Conservation (phyloP, 345 rosid species). For the Bruguiera parviflora region DNA sequence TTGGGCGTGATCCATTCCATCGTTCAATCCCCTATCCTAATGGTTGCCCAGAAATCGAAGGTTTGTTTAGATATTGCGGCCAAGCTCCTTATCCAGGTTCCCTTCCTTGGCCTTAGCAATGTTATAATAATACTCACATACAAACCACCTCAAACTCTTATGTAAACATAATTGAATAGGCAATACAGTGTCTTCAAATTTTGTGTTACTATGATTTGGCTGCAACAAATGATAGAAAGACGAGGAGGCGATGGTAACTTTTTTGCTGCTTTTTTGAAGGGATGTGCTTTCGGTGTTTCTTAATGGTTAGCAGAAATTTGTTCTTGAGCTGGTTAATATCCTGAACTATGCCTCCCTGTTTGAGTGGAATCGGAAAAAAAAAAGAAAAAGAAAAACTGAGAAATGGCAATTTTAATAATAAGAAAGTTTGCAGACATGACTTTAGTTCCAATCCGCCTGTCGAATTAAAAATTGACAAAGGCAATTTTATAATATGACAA, state of each 20-base stretch:
- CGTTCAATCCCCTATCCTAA: slow-evolving; percentile 83
- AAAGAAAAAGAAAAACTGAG: too few relatives aligned
- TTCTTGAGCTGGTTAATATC: too few relatives aligned
- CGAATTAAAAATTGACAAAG: too few relatives aligned
- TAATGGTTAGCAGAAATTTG: neutral
- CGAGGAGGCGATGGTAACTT: too few relatives aligned
- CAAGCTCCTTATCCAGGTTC: slow-evolving; percentile 60
- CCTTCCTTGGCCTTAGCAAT: slow-evolving; percentile 64
- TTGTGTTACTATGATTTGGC: neutral
- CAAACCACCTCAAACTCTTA: neutral
- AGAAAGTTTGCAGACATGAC: too few relatives aligned
- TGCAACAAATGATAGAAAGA: neutral
- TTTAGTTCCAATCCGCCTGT: too few relatives aligned
- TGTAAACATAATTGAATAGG: slow-evolving; percentile 6
- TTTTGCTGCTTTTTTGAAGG: too few relatives aligned
- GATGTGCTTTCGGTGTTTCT: neutral
- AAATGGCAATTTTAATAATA: too few relatives aligned
- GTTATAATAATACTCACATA: neutral
- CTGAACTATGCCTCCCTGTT: too few relatives aligned
- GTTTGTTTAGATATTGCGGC: slow-evolving; percentile 81
- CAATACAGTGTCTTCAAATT: neutral
- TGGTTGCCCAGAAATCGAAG: slow-evolving; percentile 86
- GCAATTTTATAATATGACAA: too few relatives aligned
- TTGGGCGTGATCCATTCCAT: slow-evolving; percentile 92
- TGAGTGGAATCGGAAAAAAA: too few relatives aligned